Evolutionary conservation across 2,329 filamentous ascomycete genomes (phyloP), one percentile per base, ranked within the genome.

Genomic region (Chrysoporthe puriensis): DNA sequence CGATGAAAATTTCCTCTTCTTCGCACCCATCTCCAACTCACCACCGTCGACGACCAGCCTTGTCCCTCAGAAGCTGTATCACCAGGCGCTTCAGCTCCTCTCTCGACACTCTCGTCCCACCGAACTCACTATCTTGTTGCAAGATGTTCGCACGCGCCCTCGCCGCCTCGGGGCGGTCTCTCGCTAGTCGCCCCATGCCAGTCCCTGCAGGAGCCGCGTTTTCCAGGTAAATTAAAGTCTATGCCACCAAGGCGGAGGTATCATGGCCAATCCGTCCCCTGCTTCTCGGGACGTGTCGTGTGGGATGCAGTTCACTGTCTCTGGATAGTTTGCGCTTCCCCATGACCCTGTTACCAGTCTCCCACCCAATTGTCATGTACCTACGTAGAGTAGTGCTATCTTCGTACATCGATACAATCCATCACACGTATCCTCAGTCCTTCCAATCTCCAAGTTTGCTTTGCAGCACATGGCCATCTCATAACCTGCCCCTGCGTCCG

Each of bases 1-100:
- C 14, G 21, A 4, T 65, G 63, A 65, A 65, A 65, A 32, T 65
- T 65, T 65, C 63, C 18, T 54, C 36, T 26, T 48, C 32, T 48
- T 58, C n/a, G 18, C 63, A 36, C 32, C 43, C 44, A 16, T 26
- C 42, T n/a, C 26, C 26, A 43, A 8, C n/a, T 42, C 13, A 34
- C 26, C 43, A 26, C 18, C 21, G 36, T 26, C 32, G 32, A 34
- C 62, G 14, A 21, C 43, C n/a, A 5, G 7, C 4, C 8, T 58
- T 40, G 14, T 21, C 18, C 18, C 34, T 40, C 56, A n/a, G 36
- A 34, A 58, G 56, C 34, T 58, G 7, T n/a, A 40, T 58, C 16
- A 14, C 7, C 32, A n/a, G 34, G 9, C 11, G 9, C 57, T 60
- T 26, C 18, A 4, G 18, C n/a, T 58, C 18, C 16, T 21, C 14